phyloP scores from a whole-genome alignment of 805 yeast species.

The Metschnikowia santaceciliae region DNA sequence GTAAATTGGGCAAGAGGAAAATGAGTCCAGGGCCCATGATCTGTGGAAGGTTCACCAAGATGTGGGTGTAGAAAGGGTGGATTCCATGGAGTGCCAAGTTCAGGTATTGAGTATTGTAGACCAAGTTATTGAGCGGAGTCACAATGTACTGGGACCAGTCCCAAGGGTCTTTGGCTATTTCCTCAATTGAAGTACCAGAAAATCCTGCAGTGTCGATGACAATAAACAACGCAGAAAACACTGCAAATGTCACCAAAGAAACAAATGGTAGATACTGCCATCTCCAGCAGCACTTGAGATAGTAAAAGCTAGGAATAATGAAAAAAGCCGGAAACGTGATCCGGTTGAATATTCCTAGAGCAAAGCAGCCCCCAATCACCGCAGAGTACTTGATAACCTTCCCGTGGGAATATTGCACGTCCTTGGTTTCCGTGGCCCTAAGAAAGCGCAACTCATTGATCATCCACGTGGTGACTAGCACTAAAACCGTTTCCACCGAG shows the following conservation, averaged over 20 bases:
- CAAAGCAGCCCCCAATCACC: constrained; percentile 27
- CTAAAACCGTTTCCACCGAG: constrained; percentile 64
- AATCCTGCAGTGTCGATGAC: constrained; percentile 53
- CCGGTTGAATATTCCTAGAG: constrained; percentile 79
- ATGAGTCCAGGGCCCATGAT: constrained; percentile 72
- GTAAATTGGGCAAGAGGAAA: constrained; percentile 36
- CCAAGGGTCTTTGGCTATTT: constrained; percentile 12
- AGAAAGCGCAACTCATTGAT: constrained; percentile 39
- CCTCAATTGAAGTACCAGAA: constrained; percentile 7
- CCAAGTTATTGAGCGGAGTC: constrained; percentile 73
- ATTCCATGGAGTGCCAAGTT: constrained; percentile 79
- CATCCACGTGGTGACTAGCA: constrained; percentile 48
- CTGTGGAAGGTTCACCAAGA: constrained; percentile 72
- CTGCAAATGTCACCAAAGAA: constrained; percentile 24
- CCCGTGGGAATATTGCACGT: background rate
- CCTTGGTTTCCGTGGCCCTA: constrained; percentile 12
- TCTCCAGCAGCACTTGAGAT: constrained; percentile 40
- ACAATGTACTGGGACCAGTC: constrained; percentile 38
- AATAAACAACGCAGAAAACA: constrained; percentile 38
- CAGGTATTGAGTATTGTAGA: constrained; percentile 56
- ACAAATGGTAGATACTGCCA: constrained; percentile 33
- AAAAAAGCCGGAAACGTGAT: constrained; percentile 79
- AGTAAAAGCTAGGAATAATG: constrained; percentile 52
- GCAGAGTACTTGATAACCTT: constrained; percentile 39
- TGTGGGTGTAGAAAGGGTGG: constrained; percentile 74